phyloP scores from a whole-genome alignment of 805 yeast species.

The Candida piceae region DNA sequence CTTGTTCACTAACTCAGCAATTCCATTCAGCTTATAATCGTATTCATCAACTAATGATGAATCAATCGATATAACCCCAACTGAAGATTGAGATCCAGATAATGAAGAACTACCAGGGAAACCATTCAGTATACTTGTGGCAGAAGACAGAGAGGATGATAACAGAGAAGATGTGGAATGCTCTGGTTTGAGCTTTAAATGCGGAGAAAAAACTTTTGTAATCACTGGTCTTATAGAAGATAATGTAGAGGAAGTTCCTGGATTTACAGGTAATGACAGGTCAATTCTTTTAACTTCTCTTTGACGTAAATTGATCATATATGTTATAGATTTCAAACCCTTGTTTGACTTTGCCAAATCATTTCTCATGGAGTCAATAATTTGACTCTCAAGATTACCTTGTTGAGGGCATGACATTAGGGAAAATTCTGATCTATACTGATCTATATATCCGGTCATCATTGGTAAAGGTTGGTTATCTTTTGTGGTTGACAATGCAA shows the following conservation, averaged over 20 bases:
- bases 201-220: constrained; percentile 13
- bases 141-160: constrained; percentile 8
- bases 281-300: constrained; percentile 23
- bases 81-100: no score
- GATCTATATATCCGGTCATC: constrained; percentile 38
- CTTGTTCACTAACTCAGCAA: constrained; percentile 9
- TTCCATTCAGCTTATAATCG: constrained; percentile 16
- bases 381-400: constrained; percentile 39
- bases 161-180: constrained; percentile 3
- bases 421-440: constrained; percentile 46
- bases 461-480: constrained; percentile 16
- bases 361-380: constrained; percentile 42
- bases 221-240: constrained; percentile 9
- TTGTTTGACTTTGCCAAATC: constrained; percentile 31
- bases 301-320: constrained; percentile 24
- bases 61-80: no score
- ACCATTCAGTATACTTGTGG: constrained; percentile 1
- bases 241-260: no score
- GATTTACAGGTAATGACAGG: no score
- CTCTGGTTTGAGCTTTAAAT: constrained; percentile 7
- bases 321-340: constrained; percentile 12
- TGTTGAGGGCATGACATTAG: constrained; percentile 47
- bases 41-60: constrained; percentile 10
- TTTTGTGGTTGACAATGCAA: not conserved
- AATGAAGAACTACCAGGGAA: no score